Base-by-base conservation (phyloP, 2,329 filamentous ascomycete species). In the Penicillium sp. region DNA sequence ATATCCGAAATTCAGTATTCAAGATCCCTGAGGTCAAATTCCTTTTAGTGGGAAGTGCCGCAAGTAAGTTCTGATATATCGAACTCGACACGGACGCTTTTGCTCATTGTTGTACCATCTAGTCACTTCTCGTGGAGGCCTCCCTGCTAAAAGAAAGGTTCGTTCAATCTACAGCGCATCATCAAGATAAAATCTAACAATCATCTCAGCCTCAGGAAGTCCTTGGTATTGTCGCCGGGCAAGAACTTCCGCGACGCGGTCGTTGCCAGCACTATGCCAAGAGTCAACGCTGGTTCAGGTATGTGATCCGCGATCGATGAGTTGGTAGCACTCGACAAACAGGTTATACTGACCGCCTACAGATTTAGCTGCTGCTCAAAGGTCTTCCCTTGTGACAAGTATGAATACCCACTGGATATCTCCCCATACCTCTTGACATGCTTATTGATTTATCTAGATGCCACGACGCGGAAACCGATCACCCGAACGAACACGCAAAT, bases 401-500 rank as follows among this genome's bases (percentile, higher is more conserved):
- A 75, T 59, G 75, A 69, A 27, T 19, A 45, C 10, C 33, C 15
- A 45, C 25, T n/a, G n/a, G 38, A 19, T 31, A 21, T 2, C 25
- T 13, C 21, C 17, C 17, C 35, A 50, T 19, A 25, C 13, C 17
- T 31, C 36, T 27, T 29, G 27, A 12, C 4, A 17, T 10, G 44
- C 27, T 29, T 15, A 49, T 53, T 41, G 45, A 63, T 45, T 25
- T 21, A 19, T 21, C 4, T 68, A 84, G 83, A 76, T 96, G 91
- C 75, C 91, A 96, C 68, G 90, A 94, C 71, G 82, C 78, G 17
- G 82, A 77, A 10, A 85, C 86, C 65, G 86, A 89, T 50, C 91
- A 96, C 75, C 78, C 83, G 8, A 87, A 90, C 63, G 91, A 94
- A 76, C 91, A 90, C 81, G 91, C 91, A 8, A 91, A 88, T 68